These are phyloP conservation scores for Cymbidium sinense DNA, from an alignment of 106 monocot species.

Conservation along the genomic window DNA sequence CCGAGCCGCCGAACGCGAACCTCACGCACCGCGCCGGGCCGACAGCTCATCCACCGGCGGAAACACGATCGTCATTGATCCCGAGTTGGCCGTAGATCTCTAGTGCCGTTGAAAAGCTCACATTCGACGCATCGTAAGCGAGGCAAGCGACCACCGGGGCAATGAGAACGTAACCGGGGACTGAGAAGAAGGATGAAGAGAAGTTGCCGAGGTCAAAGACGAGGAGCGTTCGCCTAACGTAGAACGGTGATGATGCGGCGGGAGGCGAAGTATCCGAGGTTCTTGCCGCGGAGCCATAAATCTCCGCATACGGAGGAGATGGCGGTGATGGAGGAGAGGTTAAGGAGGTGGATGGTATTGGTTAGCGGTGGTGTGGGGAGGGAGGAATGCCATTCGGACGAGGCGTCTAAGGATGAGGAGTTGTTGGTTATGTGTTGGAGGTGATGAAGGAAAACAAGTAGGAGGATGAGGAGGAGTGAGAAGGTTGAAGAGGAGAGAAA, in stretches of 20 bases:
- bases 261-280: conserved; percentile 15
- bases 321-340: conserved; percentile 18
- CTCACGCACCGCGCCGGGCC: conserved; percentile 15
- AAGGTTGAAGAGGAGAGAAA: neutral
- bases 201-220: conserved; percentile 20
- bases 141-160: conserved; percentile 24
- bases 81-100: neutral
- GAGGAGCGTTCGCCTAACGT: conserved; percentile 8
- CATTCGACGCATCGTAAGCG: conserved; percentile 24
- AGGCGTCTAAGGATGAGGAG: conserved; percentile 11
- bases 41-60: neutral
- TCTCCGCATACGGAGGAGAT: conserved; percentile 8
- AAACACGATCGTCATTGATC: conserved; percentile 22
- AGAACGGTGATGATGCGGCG: conserved; percentile 18
- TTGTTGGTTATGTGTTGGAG: neutral
- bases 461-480: neutral
- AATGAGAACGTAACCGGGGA: conserved; percentile 9
- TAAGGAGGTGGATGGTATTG: conserved; percentile 25
- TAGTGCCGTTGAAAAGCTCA: neutral
- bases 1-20: conserved; percentile 11
- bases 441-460: neutral
- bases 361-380: conserved; percentile 2
- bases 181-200: conserved; percentile 17
- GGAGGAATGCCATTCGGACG: conserved; percentile 14
- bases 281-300: conserved; percentile 18